Evolutionary conservation across 2,329 filamentous ascomycete species (phyloP).

Genomic region (Trichoderma simmonsii): DNA sequence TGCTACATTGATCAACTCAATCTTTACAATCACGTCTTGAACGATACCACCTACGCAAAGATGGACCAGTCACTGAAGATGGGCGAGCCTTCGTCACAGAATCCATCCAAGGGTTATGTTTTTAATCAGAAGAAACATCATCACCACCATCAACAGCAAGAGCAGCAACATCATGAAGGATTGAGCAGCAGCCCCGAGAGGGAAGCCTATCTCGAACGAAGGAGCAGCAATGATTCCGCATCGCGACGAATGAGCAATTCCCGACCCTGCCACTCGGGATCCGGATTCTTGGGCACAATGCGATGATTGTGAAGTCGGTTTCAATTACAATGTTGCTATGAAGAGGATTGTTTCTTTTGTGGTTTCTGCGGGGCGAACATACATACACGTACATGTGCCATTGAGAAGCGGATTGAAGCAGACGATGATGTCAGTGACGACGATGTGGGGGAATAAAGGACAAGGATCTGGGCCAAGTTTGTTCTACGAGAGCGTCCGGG

Average conservation of each 20-base stretch:
- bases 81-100: not conserved
- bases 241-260: not conserved
- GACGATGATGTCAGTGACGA: constrained; percentile 2
- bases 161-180: not conserved
- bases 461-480: not conserved
- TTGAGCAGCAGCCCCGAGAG: constrained; percentile 2
- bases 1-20: not conserved
- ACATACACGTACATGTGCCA: not conserved
- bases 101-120: not conserved
- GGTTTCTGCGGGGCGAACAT: not conserved
- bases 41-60: not conserved
- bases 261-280: constrained; percentile 7
- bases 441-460: not conserved
- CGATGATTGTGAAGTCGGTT: not conserved
- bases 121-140: not conserved
- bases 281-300: constrained; percentile 19
- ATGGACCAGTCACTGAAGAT: not conserved
- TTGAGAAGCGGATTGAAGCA: not conserved
- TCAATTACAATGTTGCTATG: not conserved
- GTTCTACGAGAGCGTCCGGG: not conserved
- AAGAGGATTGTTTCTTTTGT: not conserved
- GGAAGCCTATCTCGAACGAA: not conserved
- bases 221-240: constrained; percentile 4
- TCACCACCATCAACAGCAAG: not conserved
- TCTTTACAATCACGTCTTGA: not conserved